Base-by-base conservation (phyloP, 805 yeast genomes). In the Candida endomychidarum region DNA sequence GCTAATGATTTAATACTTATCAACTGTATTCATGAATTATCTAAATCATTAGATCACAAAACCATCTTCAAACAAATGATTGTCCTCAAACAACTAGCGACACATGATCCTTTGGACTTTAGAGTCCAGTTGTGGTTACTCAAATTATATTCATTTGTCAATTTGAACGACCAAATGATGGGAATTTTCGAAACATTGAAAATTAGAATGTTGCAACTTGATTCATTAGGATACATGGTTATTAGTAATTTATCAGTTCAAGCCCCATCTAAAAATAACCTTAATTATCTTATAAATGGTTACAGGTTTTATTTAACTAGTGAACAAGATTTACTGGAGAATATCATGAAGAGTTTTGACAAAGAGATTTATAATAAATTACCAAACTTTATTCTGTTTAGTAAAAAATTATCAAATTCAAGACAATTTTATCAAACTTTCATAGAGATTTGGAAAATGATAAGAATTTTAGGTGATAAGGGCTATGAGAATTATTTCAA, bases 141-240 rank as follows among this genome's bases (percentile, higher is more conserved):
- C 35, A 71, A 78, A 21, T 54, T 87, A 2, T 86, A 84, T 58
- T 67, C 75, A 11, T 54, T 70, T 14, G 52, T 87, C 7, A 88
- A 88, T 35, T 65, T 79, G 8, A 67, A 68, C 22, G 56, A 73
- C 1, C 57, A 67, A 29, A 82, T 90, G 0, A 50, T 58, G 23
- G 54, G 58, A 6, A 75, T 79, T 33, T 88, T 75, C 56, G 58
- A 71, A 11, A 53, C 67, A 1, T 59, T 90, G 37, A 77, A 79
- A 25, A 75, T 88, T 49, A 86, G 84, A 53, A 80, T 82, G 63
- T 60, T 89, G 7, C 98, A 91, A 60, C 67, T 73, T 37, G 96
- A 90, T 52, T 75, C 86, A 0, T 57, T 85, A 34, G 75, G 81
- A 9, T 70, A 74, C 46, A 60, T 70, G 8, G 22, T 40, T 19